These are phyloP conservation scores for Urtica urens DNA, from an alignment of 306 rosid genomes.

Conservation along the genomic window DNA sequence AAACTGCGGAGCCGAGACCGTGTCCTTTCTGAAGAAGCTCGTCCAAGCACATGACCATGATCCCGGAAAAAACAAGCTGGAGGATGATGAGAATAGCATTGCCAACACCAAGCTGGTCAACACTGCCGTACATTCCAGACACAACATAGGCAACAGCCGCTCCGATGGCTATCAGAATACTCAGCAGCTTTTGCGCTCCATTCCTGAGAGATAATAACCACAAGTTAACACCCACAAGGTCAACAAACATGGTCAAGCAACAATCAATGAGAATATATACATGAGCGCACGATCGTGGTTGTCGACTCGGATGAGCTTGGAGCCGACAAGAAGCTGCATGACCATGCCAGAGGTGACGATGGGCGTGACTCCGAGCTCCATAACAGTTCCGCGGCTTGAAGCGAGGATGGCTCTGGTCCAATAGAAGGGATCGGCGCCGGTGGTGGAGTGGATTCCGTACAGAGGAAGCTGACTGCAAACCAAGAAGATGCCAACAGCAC, in stretches of 20 bases:
- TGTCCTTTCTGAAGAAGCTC: slow-evolving; percentile 99
- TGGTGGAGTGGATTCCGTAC: slow-evolving; percentile 90
- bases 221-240: slow-evolving; percentile 3
- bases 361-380: slow-evolving; percentile 96
- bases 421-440: slow-evolving; percentile 90
- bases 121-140: slow-evolving; percentile 95
- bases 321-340: slow-evolving; percentile 89
- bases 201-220: slow-evolving; percentile 45
- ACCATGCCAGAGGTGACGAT: slow-evolving; percentile 87
- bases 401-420: slow-evolving; percentile 98
- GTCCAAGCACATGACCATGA: slow-evolving; percentile 88
- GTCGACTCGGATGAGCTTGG: slow-evolving; percentile 84
- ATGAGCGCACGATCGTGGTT: slow-evolving; percentile 90
- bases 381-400: slow-evolving; percentile 86
- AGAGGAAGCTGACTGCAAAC: slow-evolving; percentile 95
- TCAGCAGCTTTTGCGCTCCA: slow-evolving; percentile 85
- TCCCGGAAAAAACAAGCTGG: slow-evolving; percentile 90
- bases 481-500: slow-evolving; percentile 71
- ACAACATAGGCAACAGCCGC: slow-evolving; percentile 98
- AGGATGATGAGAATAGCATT: slow-evolving; percentile 82
- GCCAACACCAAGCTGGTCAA: slow-evolving; percentile 95
- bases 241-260: neutral
- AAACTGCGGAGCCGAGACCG: slow-evolving; percentile 95
- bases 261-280: slow-evolving; percentile 26
- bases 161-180: slow-evolving; percentile 86